Percentiles rank a stretch among this genome's conserved stretches.
phyloP scores from a whole-genome alignment of 2,329 filamentous ascomycete genomes.

The Neonectria coccinea region DNA sequence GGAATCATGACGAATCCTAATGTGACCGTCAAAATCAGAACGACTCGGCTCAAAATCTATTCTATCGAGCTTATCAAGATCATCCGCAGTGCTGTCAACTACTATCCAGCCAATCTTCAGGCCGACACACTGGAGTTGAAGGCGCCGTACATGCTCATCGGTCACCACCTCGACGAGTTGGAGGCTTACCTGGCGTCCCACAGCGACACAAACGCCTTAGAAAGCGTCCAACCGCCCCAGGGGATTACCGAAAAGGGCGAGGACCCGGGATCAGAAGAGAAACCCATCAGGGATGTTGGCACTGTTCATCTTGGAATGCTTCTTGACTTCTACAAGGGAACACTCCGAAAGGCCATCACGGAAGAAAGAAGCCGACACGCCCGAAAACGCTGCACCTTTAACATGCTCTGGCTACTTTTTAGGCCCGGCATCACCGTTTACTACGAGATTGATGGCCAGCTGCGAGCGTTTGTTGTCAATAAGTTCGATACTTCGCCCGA shows the following conservation, averaged over 20 bases:
- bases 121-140: not conserved
- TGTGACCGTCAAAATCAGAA: not conserved
- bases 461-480: not conserved
- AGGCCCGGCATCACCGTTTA: not conserved
- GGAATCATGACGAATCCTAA: not conserved
- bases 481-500: not conserved
- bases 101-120: slow-evolving; percentile 1
- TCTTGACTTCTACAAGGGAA: not conserved
- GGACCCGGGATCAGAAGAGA: not conserved
- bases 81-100: not conserved
- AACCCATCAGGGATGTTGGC: not conserved
- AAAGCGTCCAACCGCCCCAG: not conserved
- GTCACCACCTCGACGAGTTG: not conserved
- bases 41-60: not conserved
- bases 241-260: not conserved
- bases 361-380: not conserved
- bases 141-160: not conserved
- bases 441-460: not conserved
- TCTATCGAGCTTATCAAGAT: not conserved
- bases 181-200: not conserved
- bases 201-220: not conserved
- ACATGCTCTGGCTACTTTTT: slow-evolving; percentile 4
- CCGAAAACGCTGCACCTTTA: not conserved
- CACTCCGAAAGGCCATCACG: not conserved
- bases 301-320: not conserved